Percentiles rank a stretch among this genome's conserved stretches.
Evolutionary conservation across 2,329 filamentous ascomycete species (phyloP).

Genomic region (Cryphonectria parasitica): DNA sequence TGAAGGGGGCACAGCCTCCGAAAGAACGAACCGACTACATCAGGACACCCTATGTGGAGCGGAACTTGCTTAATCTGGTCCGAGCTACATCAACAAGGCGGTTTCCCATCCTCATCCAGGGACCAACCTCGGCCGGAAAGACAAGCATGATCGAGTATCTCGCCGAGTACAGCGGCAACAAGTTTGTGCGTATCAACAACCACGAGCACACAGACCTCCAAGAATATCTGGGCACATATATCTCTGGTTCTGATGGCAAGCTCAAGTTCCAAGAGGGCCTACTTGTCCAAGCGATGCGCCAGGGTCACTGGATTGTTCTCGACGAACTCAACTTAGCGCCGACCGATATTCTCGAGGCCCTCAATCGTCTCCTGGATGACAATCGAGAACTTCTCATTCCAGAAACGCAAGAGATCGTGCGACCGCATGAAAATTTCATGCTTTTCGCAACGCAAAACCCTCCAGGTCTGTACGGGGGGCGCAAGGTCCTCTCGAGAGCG

Average conservation of each 20-base stretch:
- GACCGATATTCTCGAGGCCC: slow-evolving; percentile 92
- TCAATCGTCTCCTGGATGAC: slow-evolving; percentile 94
- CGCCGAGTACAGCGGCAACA: slow-evolving; percentile 94
- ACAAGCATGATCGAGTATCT: slow-evolving; percentile 99
- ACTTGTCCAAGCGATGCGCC: slow-evolving; percentile 86
- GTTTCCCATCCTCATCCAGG: slow-evolving; percentile 94
- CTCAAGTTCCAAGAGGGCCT: slow-evolving; percentile 92
- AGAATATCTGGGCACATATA: slow-evolving; percentile 94
- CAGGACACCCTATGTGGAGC: slow-evolving; percentile 91
- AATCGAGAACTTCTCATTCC: slow-evolving; percentile 95
- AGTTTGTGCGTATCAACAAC: slow-evolving; percentile 98
- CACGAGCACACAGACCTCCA: slow-evolving; percentile 98
- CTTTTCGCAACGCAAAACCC: slow-evolving; percentile 98
- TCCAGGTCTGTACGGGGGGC: slow-evolving; percentile 89
- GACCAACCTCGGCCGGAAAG: slow-evolving; percentile 95
- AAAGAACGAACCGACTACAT: slow-evolving; percentile 89
- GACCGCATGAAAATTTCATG: slow-evolving; percentile 94
- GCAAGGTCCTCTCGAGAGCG: slow-evolving; percentile 89
- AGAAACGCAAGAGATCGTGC: slow-evolving; percentile 92
- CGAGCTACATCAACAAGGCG: slow-evolving; percentile 88
- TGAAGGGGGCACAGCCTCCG: slow-evolving; percentile 69
- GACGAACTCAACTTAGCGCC: slow-evolving; percentile 97
- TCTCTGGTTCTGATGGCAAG: slow-evolving; percentile 83
- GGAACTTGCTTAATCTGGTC: slow-evolving; percentile 92
- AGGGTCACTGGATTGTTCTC: slow-evolving; percentile 97